A percentile compares a stretch with the other conserved stretches of the same genome.
phyloP scores from a whole-genome alignment of 345 rosid genomes.

The Salix viminalis region DNA sequence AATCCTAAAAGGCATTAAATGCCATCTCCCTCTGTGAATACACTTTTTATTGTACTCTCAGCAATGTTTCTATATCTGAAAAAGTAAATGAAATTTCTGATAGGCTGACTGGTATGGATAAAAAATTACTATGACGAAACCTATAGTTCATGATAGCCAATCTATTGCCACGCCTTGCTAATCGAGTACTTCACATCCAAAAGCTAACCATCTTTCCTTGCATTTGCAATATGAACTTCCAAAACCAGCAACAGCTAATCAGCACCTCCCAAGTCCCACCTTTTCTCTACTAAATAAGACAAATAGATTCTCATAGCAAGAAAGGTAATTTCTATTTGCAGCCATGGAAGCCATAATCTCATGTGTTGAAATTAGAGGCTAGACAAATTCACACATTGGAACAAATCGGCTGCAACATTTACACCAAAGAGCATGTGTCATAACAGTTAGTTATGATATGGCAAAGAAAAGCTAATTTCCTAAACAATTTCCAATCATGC shows the following conservation, averaged over 20 bases:
- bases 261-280: not conserved
- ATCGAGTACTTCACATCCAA: not conserved
- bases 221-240: not conserved
- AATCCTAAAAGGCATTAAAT: not conserved
- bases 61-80: not conserved
- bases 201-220: not conserved
- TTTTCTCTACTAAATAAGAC: not conserved
- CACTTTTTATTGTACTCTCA: not conserved
- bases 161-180: not conserved
- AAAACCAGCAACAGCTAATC: not conserved
- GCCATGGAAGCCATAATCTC: not conserved
- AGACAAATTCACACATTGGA: not conserved
- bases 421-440: not conserved
- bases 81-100: not conserved
- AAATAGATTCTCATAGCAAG: not conserved
- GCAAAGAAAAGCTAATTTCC: not conserved
- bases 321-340: not conserved
- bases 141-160: not conserved
- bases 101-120: not conserved
- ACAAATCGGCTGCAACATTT: not conserved
- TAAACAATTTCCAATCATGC: not conserved
- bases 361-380: not conserved
- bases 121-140: not conserved
- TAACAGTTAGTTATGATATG: not conserved
- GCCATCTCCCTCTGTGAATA: not conserved